Evolutionary conservation across 2,329 filamentous ascomycete species (phyloP).

Genomic region (Claviceps digitariae): DNA sequence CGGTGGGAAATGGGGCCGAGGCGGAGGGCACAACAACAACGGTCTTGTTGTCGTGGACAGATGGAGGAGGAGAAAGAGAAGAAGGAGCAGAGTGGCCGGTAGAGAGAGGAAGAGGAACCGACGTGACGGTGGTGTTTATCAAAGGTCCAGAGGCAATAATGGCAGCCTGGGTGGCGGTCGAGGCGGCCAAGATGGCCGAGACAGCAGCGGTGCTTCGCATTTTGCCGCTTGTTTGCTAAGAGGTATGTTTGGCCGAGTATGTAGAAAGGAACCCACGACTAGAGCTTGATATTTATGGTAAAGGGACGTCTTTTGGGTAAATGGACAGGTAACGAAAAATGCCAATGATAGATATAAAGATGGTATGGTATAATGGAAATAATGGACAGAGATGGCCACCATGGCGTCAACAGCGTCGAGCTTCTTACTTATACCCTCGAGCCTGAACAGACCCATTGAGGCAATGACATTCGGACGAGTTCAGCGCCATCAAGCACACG

Average conservation of each 20-base stretch:
- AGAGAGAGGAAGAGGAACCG: not conserved
- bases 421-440: slow-evolving; percentile 2
- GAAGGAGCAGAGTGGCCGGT: not conserved
- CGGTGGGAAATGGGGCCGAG: not conserved
- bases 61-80: not conserved
- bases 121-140: not conserved
- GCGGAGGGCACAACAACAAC: not conserved
- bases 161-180: not conserved
- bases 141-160: not conserved
- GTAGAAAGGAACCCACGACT: not conserved
- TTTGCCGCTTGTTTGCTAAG: slow-evolving; percentile 1
- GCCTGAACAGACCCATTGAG: not conserved
- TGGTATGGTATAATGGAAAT: not conserved
- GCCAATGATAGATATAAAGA: not conserved
- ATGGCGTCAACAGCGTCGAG: not conserved
- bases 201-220: slow-evolving; percentile 10
- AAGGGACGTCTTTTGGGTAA: not conserved
- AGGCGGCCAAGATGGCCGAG: slow-evolving; percentile 9
- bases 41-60: not conserved
- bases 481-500: not conserved
- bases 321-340: not conserved
- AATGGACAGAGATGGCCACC: not conserved
- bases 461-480: not conserved
- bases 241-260: not conserved
- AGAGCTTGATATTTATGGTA: not conserved